Conservation (phyloP, 2,329 filamentous ascomycete genomes). For the Botrytis paeoniae region DNA sequence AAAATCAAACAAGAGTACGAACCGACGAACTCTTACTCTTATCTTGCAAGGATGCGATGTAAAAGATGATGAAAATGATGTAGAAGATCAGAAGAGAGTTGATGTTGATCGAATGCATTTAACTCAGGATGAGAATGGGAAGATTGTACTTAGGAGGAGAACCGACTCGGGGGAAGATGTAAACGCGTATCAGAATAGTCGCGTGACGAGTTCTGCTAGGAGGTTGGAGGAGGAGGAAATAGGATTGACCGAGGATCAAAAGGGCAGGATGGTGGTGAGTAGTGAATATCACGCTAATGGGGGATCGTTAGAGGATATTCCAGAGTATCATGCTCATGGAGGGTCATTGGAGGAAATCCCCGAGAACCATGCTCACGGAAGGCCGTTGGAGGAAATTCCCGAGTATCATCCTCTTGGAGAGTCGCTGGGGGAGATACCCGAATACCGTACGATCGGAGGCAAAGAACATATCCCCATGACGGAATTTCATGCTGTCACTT, state of each 20-base stretch:
- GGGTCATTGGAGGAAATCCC: background rate
- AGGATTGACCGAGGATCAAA: constrained; percentile 8
- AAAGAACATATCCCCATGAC: constrained; percentile 8
- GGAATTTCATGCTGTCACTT: background rate
- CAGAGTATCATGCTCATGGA: background rate
- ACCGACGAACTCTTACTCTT: background rate
- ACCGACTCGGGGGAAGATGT: background rate
- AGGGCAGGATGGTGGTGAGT: background rate
- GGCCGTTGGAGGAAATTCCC: background rate
- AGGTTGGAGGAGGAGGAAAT: constrained; percentile 7
- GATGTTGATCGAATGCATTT: constrained; percentile 6
- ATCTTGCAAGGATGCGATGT: constrained; percentile 1
- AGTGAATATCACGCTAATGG: background rate
- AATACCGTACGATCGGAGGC: background rate
- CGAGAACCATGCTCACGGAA: background rate
- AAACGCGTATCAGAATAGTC: background rate
- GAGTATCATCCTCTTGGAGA: background rate
- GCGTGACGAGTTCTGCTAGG: background rate
- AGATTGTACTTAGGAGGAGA: background rate
- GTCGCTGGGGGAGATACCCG: background rate
- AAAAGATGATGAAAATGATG: background rate
- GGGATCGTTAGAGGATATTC: background rate
- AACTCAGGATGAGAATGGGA: constrained; percentile 6
- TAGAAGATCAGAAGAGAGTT: constrained; percentile 11
- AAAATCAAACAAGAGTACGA: background rate